Evolutionary conservation across 2,329 filamentous ascomycete genomes (phyloP).

Genomic region (Arthroderma uncinatum): DNA sequence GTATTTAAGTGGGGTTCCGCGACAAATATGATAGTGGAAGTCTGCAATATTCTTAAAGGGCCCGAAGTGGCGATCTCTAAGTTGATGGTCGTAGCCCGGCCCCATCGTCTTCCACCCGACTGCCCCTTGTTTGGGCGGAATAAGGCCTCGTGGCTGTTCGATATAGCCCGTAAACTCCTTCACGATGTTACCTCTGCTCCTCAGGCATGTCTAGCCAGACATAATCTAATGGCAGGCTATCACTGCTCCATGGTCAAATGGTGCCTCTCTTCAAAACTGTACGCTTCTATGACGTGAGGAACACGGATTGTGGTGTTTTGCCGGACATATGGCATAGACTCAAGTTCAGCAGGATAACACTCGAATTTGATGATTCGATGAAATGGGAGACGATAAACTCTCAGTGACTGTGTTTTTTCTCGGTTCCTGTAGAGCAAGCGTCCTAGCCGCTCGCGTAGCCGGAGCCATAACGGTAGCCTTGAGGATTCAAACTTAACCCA

Average conservation of each 20-base stretch:
- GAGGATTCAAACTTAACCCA: not conserved
- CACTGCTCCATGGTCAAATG: conserved; percentile 3
- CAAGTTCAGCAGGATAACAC: conserved; percentile 3
- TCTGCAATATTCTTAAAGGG: conserved; percentile 6
- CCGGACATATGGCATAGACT: conserved; percentile 7
- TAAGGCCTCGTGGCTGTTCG: conserved; percentile 6
- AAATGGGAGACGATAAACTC: not conserved
- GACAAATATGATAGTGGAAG: conserved; percentile 7
- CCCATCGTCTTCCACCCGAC: conserved; percentile 9
- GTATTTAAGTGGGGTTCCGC: not conserved
- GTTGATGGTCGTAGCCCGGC: conserved; percentile 21
- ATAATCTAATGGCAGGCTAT: conserved; percentile 2
- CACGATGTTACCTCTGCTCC: conserved; percentile 7
- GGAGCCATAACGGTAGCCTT: not conserved
- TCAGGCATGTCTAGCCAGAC: conserved; percentile 6
- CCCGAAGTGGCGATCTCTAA: conserved; percentile 11
- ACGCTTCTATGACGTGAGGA: conserved; percentile 6
- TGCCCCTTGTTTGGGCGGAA: conserved; percentile 7
- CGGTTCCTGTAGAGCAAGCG: not conserved
- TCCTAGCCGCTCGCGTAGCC: not conserved
- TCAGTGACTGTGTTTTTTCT: not conserved
- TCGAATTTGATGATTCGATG: conserved; percentile 3
- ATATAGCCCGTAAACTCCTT: conserved; percentile 7
- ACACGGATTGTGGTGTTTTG: conserved; percentile 8
- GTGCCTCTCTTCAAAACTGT: conserved; percentile 2